phyloP scores from a whole-genome alignment of 352 stramenopile genomes.

The Phytopythium aichiense region DNA sequence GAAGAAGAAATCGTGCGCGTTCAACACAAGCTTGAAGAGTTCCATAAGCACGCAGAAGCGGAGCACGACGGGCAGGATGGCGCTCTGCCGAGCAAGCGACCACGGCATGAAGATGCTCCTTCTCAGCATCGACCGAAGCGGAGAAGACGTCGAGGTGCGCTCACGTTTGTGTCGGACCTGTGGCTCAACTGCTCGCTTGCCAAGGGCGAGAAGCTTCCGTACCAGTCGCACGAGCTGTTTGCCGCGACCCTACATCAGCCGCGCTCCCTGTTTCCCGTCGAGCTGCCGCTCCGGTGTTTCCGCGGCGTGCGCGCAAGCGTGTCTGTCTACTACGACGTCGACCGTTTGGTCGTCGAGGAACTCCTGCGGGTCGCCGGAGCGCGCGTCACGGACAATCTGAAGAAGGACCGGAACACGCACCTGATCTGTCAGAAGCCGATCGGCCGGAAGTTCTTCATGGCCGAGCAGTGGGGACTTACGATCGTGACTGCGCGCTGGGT shows the following conservation, averaged over 20 bases:
- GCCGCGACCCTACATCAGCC: conserved; percentile 27
- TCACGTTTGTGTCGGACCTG: conserved; percentile 64
- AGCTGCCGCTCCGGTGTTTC: conserved; percentile 51
- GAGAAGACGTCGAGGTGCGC: conserved; percentile 17
- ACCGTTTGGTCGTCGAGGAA: conserved; percentile 56
- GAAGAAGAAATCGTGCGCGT: conserved; percentile 18
- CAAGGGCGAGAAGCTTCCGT: conserved; percentile 35
- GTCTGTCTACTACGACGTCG: conserved; percentile 59
- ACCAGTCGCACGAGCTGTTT: conserved; percentile 51
- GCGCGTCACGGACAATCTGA: conserved; percentile 43
- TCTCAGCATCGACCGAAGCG: background rate
- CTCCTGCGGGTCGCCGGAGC: conserved; percentile 55
- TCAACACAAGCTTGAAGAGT: conserved; percentile 17
- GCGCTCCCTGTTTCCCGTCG: conserved; percentile 38
- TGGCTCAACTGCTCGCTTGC: conserved; percentile 70
- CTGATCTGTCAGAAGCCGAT: conserved; percentile 48
- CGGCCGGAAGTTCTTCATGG: conserved; percentile 64
- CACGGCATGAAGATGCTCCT: conserved; percentile 8
- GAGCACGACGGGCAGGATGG: conserved; percentile 1
- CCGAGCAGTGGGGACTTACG: conserved; percentile 38
- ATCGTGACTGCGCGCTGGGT: conserved; percentile 67
- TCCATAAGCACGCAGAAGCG: conserved; percentile 4
- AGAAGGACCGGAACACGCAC: conserved; percentile 49
- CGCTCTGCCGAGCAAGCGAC: conserved; percentile 12
- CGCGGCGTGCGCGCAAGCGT: conserved; percentile 39